A percentile compares a stretch with the other conserved stretches of the same genome.
Evolutionary conservation across 441 rosid species (phyloP).

Genomic region (Gossypium schwendimanii): DNA sequence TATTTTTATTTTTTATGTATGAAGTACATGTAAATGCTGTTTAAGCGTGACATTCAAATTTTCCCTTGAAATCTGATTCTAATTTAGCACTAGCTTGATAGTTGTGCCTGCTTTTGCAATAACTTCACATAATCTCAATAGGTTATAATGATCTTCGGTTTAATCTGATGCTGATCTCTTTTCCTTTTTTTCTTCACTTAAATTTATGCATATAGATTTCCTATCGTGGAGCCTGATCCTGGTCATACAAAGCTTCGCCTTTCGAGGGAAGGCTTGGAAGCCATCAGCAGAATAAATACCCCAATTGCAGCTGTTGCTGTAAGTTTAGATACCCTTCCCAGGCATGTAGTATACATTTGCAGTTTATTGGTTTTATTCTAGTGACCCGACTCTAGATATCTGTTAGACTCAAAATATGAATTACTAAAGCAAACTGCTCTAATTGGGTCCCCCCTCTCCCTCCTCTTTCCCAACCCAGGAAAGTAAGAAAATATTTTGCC

Average conservation of each 20-base stretch:
- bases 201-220: conserved; percentile 53
- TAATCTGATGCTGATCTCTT: conserved; percentile 13
- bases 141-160: background rate
- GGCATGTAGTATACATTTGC: conserved; percentile 17
- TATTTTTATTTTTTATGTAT: background rate
- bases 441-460: background rate
- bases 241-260: conserved; percentile 96
- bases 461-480: background rate
- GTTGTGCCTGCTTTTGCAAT: background rate
- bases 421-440: background rate
- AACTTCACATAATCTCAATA: background rate
- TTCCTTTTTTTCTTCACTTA: background rate
- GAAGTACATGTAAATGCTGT: background rate
- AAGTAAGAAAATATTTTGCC: background rate
- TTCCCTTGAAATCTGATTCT: background rate
- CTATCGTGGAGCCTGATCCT: conserved; percentile 92
- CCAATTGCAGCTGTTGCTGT: conserved; percentile 97
- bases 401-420: background rate
- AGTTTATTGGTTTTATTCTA: conserved; percentile 12
- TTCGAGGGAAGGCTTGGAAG: conserved; percentile 81
- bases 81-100: background rate
- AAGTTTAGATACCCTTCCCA: conserved; percentile 31
- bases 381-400: background rate
- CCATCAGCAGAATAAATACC: conserved; percentile 68
- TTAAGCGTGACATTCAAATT: background rate